Conservation (phyloP, 1,284 basidiomycete species). For the Fomitopsis palustris region DNA sequence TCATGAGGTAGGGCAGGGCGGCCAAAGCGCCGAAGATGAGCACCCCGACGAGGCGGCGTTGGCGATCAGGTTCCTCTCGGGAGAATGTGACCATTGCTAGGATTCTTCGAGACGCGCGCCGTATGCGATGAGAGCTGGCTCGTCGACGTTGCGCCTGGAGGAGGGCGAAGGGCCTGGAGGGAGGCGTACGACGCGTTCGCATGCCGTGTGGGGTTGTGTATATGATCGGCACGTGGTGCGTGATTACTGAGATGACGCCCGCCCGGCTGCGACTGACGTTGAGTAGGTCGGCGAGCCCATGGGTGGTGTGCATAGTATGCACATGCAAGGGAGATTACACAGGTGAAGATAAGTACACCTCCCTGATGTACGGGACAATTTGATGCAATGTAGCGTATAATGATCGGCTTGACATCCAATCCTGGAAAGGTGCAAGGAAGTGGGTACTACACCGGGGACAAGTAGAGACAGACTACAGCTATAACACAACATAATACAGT, state of each 20-base stretch:
- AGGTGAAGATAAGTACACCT: too few relatives aligned
- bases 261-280: background rate
- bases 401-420: too few relatives aligned
- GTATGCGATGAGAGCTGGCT: background rate
- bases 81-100: background rate
- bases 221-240: constrained; percentile 1
- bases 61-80: background rate
- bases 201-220: background rate
- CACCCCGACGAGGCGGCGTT: background rate
- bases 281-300: background rate
- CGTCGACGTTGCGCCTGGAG: background rate
- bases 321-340: too few relatives aligned
- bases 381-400: too few relatives aligned
- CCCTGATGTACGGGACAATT: too few relatives aligned
- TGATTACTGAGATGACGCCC: background rate
- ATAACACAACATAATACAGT: background rate
- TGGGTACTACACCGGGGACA: too few relatives aligned
- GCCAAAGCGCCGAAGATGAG: background rate
- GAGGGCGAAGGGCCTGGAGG: background rate
- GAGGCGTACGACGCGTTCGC: background rate
- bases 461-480: too few relatives aligned
- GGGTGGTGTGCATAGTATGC: too few relatives aligned
- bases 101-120: too few relatives aligned
- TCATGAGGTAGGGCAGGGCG: background rate
- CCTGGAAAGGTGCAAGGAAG: too few relatives aligned